Conservation (phyloP, 2,329 filamentous ascomycete species). For the Thelonectria blattea region DNA sequence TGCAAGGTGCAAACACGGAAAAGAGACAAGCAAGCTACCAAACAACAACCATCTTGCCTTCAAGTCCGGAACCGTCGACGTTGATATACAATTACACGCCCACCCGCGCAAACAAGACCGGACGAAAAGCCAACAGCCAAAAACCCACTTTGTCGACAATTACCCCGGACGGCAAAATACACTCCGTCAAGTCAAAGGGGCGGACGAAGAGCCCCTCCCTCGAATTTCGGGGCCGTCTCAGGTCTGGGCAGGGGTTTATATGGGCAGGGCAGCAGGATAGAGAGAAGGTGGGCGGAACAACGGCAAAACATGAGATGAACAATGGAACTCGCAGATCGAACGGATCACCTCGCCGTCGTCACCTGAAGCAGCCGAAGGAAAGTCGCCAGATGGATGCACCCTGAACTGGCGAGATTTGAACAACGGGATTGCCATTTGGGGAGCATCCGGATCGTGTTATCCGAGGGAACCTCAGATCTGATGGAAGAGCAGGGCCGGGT, state of each 20-base stretch:
- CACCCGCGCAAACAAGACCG: too few relatives aligned
- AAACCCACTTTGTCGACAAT: neutral
- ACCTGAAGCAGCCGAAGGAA: conserved; percentile 14
- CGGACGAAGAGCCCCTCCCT: conserved; percentile 10
- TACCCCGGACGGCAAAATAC: conserved; percentile 30
- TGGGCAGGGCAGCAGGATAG: neutral
- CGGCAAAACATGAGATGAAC: neutral
- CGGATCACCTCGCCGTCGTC: neutral
- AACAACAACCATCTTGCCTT: neutral
- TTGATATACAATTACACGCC: conserved; percentile 8
- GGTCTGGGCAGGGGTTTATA: conserved; percentile 21
- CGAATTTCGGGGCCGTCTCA: conserved; percentile 36
- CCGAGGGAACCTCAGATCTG: conserved; percentile 10
- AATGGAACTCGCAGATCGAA: neutral
- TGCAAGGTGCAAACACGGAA: conserved; percentile 12
- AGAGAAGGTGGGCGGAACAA: too few relatives aligned
- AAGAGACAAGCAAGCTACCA: neutral
- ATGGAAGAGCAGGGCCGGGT: neutral
- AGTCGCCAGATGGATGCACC: neutral
- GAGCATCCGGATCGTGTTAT: conserved; percentile 9
- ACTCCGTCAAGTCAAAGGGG: conserved; percentile 29
- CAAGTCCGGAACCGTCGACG: neutral
- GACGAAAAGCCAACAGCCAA: too few relatives aligned
- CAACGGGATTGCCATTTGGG: neutral
- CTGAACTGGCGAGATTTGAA: neutral